Percentiles rank a stretch among this genome's conserved stretches.
phyloP scores from a whole-genome alignment of 2,329 filamentous ascomycete genomes.

The Talaromyces pinophilus region DNA sequence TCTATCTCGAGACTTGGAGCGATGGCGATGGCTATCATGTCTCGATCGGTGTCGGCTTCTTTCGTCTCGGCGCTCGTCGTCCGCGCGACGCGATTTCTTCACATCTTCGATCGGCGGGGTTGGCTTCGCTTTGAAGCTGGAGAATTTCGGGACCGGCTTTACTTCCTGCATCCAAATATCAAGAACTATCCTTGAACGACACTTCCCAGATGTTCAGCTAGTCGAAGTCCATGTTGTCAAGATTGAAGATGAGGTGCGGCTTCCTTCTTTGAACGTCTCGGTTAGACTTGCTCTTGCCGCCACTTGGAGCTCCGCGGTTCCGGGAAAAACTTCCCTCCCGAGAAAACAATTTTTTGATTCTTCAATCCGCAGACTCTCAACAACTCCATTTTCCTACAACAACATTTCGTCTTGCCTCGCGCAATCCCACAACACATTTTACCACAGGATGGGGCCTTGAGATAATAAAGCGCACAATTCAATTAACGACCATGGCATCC shows the following conservation, averaged over 20 bases:
- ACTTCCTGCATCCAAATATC: slow-evolving; percentile 34
- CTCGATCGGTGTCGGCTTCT: slow-evolving; percentile 29
- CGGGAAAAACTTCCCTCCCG: slow-evolving; percentile 33
- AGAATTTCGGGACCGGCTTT: slow-evolving; percentile 66
- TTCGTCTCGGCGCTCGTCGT: slow-evolving; percentile 27
- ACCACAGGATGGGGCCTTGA: slow-evolving; percentile 17
- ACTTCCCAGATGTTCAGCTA: slow-evolving; percentile 32
- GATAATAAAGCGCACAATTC: not conserved
- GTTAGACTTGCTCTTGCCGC: slow-evolving; percentile 26
- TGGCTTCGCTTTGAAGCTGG: slow-evolving; percentile 66
- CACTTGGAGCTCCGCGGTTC: slow-evolving; percentile 20
- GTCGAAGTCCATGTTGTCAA: slow-evolving; percentile 39
- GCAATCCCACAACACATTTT: not conserved
- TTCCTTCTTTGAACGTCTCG: slow-evolving; percentile 6
- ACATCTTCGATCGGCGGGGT: slow-evolving; percentile 28
- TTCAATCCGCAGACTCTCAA: slow-evolving; percentile 11
- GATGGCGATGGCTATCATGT: slow-evolving; percentile 30
- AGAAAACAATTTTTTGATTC: slow-evolving; percentile 28
- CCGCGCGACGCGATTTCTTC: slow-evolving; percentile 14
- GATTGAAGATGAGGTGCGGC: not conserved
- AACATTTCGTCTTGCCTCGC: slow-evolving; percentile 2
- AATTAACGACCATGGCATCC: slow-evolving; percentile 65
- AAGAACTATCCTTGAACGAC: not conserved
- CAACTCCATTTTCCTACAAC: slow-evolving; percentile 6
- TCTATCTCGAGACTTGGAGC: slow-evolving; percentile 28